phyloP scores from a whole-genome alignment of 257 asterid genomes.

The Solanum pinnatisectum region DNA sequence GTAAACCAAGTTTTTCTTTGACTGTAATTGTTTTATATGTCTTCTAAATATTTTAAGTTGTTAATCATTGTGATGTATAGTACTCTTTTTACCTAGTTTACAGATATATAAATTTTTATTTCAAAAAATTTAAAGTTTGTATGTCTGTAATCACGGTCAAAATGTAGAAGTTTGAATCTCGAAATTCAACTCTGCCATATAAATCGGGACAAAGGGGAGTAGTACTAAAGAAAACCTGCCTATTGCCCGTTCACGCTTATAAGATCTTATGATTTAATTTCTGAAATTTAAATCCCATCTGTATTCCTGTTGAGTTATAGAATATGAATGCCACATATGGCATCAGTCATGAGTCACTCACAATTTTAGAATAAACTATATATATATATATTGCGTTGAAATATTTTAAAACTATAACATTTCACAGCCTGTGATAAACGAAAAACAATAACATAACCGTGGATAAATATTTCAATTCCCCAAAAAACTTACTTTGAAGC shows the following conservation, averaged over 20 bases:
- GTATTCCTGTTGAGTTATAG: not conserved
- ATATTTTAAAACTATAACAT: not conserved
- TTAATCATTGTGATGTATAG: not conserved
- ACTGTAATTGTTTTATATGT: not conserved
- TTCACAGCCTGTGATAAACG: not conserved
- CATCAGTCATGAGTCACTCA: not conserved
- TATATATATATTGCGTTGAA: not conserved
- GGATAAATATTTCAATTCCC: not conserved
- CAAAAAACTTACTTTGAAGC: constrained; percentile 42
- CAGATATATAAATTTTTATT: no score
- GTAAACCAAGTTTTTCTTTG: not conserved
- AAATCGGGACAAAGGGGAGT: no score
- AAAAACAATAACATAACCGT: not conserved
- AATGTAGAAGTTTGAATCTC: not conserved
- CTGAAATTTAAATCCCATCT: not conserved
- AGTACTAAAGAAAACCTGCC: not conserved
- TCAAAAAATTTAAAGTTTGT: not conserved
- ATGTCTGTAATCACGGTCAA: not conserved
- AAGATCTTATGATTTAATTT: not conserved
- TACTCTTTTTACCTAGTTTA: not conserved
- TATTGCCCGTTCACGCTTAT: not conserved
- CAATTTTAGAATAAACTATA: not conserved
- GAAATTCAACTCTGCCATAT: not conserved
- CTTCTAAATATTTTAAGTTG: not conserved
- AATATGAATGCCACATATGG: not conserved